Percentiles rank a stretch among this genome's conserved stretches.
Evolutionary conservation across 345 rosid species (phyloP).

Genomic region (Citrus sp.): DNA sequence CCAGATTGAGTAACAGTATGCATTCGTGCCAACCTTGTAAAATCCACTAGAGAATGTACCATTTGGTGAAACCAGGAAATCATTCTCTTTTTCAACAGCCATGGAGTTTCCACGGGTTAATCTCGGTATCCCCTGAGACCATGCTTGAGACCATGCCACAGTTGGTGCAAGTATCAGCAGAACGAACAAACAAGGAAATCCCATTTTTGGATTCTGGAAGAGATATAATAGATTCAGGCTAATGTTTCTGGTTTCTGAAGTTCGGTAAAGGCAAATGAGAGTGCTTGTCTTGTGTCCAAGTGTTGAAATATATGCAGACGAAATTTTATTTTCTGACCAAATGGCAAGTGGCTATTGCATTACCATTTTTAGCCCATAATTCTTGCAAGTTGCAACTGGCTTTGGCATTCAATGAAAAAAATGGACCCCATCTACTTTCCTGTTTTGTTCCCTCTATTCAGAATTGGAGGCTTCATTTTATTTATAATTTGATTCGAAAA

Average conservation of each 20-base stretch:
- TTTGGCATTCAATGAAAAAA: neutral
- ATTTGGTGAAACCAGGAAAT: conserved; percentile 14
- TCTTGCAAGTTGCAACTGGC: neutral
- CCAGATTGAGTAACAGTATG: conserved; percentile 27
- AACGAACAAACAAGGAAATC: neutral
- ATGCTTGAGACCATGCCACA: neutral
- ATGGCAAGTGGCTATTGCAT: neutral
- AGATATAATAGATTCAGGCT: neutral
- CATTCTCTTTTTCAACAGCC: conserved; percentile 17
- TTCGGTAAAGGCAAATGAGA: neutral
- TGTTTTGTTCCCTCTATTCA: neutral
- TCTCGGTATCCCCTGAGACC: neutral
- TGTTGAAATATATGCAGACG: neutral
- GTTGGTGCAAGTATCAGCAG: conserved; percentile 1
- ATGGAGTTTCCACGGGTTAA: conserved; percentile 12
- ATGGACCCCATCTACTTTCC: neutral
- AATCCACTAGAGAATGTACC: conserved; percentile 21
- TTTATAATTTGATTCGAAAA: neutral
- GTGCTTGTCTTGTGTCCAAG: neutral
- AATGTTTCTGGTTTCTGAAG: neutral
- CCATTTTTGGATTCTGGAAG: conserved; percentile 2
- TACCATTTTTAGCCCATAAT: neutral
- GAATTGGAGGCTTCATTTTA: neutral
- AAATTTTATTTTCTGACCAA: too few species aligned
- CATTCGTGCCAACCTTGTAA: conserved; percentile 20